Percentiles rank a stretch among this genome's conserved stretches.
Evolutionary conservation across 257 asterid species (phyloP).

Genomic region (Nicotiana attenuata): DNA sequence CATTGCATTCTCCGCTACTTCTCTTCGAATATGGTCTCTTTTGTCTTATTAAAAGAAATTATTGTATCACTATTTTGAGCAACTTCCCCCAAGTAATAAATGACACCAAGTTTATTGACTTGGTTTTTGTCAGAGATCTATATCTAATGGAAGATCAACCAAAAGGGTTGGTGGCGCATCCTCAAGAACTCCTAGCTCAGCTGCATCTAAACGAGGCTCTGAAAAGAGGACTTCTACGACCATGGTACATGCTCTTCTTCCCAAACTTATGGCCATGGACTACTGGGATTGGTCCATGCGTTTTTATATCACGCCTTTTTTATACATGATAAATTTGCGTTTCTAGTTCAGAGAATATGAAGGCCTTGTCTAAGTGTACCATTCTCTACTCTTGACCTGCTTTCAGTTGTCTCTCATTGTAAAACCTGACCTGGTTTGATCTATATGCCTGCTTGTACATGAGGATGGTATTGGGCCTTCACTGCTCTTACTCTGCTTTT

Average conservation of each 20-base stretch:
- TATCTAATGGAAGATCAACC: conserved; percentile 51
- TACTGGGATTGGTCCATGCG: background rate
- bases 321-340: background rate
- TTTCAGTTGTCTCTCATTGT: background rate
- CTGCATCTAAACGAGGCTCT: conserved; percentile 59
- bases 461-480: background rate
- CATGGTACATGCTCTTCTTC: conserved; percentile 36
- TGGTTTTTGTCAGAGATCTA: conserved; percentile 40
- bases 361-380: background rate
- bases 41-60: background rate
- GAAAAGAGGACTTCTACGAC: conserved; percentile 52
- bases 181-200: conserved; percentile 43
- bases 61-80: background rate
- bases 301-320: background rate
- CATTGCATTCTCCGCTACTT: background rate
- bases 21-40: background rate
- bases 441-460: background rate
- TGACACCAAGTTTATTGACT: conserved; percentile 1
- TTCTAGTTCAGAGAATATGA: background rate
- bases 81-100: background rate
- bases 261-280: background rate
- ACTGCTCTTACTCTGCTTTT: background rate
- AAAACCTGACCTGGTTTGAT: background rate
- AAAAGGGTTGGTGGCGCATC: conserved; percentile 51
- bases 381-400: conserved; percentile 4